These are phyloP conservation scores for Trichophyton rubrum DNA, from an alignment of 2,329 filamentous ascomycete genomes.

Conservation along the genomic window DNA sequence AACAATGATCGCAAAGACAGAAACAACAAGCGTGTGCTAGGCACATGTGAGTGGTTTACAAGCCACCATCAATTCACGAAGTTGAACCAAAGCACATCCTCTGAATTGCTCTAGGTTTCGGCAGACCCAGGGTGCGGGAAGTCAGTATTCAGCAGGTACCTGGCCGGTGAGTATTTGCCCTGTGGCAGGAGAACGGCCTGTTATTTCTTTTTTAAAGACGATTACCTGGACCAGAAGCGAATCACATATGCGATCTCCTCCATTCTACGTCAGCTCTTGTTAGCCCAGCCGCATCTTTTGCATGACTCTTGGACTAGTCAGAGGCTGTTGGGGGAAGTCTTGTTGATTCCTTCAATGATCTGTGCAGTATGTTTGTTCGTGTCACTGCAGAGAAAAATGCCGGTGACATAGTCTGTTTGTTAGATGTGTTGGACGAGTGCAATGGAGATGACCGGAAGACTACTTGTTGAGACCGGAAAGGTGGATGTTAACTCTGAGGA, in stretches of 20 bases:
- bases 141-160: constrained; percentile 30
- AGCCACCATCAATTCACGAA: too few species aligned
- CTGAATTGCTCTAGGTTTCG: too few species aligned
- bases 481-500: neutral
- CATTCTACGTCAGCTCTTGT: neutral
- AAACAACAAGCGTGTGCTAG: too few species aligned
- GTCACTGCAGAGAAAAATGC: constrained; percentile 8
- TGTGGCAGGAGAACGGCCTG: neutral
- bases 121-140: constrained; percentile 32
- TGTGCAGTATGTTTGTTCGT: constrained; percentile 23
- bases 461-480: neutral
- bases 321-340: constrained; percentile 3
- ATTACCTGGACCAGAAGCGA: neutral
- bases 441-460: constrained; percentile 10
- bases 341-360: neutral
- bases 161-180: constrained; percentile 24
- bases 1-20: too few species aligned
- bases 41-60: too few species aligned
- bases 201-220: neutral
- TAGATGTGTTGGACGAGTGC: constrained; percentile 36
- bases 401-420: constrained; percentile 24
- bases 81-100: too few species aligned
- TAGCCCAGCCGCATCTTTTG: constrained; percentile 13
- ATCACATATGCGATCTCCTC: neutral
- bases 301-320: constrained; percentile 13